These are phyloP conservation scores for Nitzschia palea DNA, from an alignment of 108 stramenopile genomes.

Conservation along the genomic window DNA sequence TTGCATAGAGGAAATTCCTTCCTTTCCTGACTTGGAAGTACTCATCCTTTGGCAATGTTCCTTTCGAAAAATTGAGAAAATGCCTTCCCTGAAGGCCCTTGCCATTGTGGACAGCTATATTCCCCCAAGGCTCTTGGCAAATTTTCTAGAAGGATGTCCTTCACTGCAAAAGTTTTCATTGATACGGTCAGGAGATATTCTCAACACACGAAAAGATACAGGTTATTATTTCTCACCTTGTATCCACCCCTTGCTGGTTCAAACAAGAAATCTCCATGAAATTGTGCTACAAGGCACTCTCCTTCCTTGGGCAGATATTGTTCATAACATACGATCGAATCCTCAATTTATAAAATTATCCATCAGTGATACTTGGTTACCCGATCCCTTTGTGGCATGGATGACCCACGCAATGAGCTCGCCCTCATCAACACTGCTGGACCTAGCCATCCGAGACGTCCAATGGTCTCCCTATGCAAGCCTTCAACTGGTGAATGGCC, in stretches of 20 bases:
- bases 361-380: neutral
- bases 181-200: slow-evolving; percentile 12
- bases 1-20: neutral
- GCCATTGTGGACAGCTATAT: slow-evolving; percentile 10
- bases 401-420: slow-evolving; percentile 2
- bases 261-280: neutral
- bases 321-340: neutral
- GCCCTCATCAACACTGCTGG: neutral
- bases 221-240: neutral
- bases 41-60: slow-evolving; percentile 11
- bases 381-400: neutral
- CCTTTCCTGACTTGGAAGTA: neutral
- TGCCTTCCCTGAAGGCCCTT: neutral
- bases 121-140: neutral
- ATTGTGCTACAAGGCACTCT: neutral
- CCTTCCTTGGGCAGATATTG: neutral
- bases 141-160: neutral
- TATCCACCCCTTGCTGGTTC: neutral
- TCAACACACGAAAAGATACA: neutral
- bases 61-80: neutral
- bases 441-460: neutral
- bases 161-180: neutral
- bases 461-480: slow-evolving; percentile 3
- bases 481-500: neutral
- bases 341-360: neutral